Evolutionary conservation across 371 early-diverging fungal species (phyloP).

Genomic region (Mucor indicus): DNA sequence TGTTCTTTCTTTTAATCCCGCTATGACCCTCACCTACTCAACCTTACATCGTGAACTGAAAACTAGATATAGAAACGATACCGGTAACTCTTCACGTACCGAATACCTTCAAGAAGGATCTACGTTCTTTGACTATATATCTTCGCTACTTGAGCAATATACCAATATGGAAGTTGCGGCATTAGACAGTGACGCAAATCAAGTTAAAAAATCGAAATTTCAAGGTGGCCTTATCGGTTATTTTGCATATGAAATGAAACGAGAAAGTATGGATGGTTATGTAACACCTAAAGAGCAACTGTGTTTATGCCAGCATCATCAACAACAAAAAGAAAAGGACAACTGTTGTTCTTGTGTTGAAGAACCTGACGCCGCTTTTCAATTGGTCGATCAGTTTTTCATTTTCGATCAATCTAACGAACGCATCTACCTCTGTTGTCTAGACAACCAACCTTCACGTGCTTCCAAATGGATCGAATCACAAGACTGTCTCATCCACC

Average conservation of each 20-base stretch:
- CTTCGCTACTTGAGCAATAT: slow-evolving; percentile 10
- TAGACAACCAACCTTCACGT: slow-evolving; percentile 27
- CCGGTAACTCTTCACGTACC: not conserved
- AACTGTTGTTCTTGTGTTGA: slow-evolving; percentile 36
- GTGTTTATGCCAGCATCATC: slow-evolving; percentile 23
- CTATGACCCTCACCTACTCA: slow-evolving; percentile 39
- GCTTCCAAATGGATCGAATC: slow-evolving; percentile 24
- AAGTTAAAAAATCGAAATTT: slow-evolving; percentile 39
- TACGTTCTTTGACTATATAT: slow-evolving; percentile 37
- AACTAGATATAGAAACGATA: not conserved
- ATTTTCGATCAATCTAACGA: slow-evolving; percentile 66
- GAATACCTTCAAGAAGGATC: not conserved
- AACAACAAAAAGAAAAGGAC: no score
- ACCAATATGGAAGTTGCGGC: not conserved
- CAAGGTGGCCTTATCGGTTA: slow-evolving; percentile 87
- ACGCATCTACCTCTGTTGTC: slow-evolving; percentile 45
- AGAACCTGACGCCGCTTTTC: slow-evolving; percentile 81
- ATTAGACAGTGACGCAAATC: not conserved
- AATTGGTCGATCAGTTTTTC: slow-evolving; percentile 79
- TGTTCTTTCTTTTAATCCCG: slow-evolving; percentile 30
- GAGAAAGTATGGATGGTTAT: slow-evolving; percentile 68
- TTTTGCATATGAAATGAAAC: slow-evolving; percentile 93
- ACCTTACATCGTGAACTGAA: slow-evolving; percentile 29
- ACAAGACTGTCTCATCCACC: slow-evolving; percentile 10
- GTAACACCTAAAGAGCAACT: slow-evolving; percentile 36